phyloP scores from a whole-genome alignment of 1,139 yeast genomes.

The Yamadazyma atmosphaerica region DNA sequence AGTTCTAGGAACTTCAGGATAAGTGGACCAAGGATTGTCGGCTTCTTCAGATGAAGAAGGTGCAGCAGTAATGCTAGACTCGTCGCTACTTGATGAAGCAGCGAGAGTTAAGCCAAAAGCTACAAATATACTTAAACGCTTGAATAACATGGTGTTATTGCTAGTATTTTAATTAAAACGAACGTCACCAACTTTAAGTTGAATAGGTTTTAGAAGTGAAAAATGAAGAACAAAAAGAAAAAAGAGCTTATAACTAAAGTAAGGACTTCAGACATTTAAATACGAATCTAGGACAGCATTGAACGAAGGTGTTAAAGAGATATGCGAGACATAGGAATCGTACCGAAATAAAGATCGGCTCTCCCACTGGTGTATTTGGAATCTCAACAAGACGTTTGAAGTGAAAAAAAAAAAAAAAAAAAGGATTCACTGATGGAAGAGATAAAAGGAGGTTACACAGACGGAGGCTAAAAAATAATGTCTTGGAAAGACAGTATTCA shows the following conservation, averaged over 20 bases:
- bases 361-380: neutral
- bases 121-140: constrained; percentile 1
- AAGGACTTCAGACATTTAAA: too few relatives aligned
- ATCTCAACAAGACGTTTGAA: neutral
- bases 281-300: too few relatives aligned
- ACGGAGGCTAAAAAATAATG: neutral
- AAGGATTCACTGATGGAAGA: neutral
- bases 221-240: neutral
- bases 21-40: constrained; percentile 25
- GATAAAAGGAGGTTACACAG: neutral
- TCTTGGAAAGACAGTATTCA: neutral
- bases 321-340: neutral
- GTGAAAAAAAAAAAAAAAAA: too few relatives aligned
- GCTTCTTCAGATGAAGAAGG: constrained; percentile 12
- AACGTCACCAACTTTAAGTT: neutral
- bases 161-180: constrained; percentile 1
- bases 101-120: neutral
- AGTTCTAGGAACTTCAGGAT: constrained; percentile 41
- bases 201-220: neutral
- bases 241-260: too few relatives aligned
- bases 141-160: neutral
- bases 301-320: too few relatives aligned
- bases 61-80: neutral
- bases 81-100: constrained; percentile 1
- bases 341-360: neutral